phyloP scores from a whole-genome alignment of 2,329 filamentous ascomycete genomes.

The Zalaria sp. region DNA sequence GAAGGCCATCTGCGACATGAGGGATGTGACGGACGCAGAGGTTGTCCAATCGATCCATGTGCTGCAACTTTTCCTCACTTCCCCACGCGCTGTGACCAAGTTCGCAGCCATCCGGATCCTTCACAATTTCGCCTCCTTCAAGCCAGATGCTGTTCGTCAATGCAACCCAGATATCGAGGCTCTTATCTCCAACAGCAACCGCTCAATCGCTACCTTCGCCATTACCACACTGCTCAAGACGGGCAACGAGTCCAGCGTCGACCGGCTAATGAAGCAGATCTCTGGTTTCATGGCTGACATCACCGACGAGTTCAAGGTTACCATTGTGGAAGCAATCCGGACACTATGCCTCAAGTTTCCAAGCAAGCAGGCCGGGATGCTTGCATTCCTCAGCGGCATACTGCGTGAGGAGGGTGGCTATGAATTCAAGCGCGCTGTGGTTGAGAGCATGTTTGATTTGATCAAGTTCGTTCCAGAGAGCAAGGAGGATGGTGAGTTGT shows the following conservation, averaged over 20 bases:
- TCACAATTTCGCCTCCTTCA: conserved; percentile 92
- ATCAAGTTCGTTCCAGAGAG: conserved; percentile 97
- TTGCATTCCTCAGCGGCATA: conserved; percentile 93
- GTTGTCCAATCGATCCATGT: conserved; percentile 87
- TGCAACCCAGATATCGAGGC: conserved; percentile 98
- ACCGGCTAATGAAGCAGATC: conserved; percentile 97
- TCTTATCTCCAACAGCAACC: conserved; percentile 91
- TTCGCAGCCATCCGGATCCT: conserved; percentile 94
- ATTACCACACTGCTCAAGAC: conserved; percentile 98
- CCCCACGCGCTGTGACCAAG: conserved; percentile 88
- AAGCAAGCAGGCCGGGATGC: conserved; percentile 94
- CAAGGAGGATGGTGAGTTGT: conserved; percentile 45
- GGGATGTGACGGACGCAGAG: conserved; percentile 83
- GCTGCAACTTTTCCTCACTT: conserved; percentile 91
- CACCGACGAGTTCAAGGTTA: conserved; percentile 99
- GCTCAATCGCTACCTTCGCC: conserved; percentile 94
- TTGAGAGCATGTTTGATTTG: conserved; percentile 98
- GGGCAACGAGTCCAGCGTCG: conserved; percentile 92
- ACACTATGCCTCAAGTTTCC: conserved; percentile 96
- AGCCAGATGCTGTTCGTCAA: conserved; percentile 77
- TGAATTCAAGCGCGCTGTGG: conserved; percentile 93
- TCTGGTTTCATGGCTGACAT: conserved; percentile 98
- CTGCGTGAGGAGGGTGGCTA: conserved; percentile 93
- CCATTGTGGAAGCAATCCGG: conserved; percentile 96
- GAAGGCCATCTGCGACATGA: conserved; percentile 92